Evolutionary conservation across 179 eudicot genomes (phyloP).

Genomic region (Beta macrorhiza): DNA sequence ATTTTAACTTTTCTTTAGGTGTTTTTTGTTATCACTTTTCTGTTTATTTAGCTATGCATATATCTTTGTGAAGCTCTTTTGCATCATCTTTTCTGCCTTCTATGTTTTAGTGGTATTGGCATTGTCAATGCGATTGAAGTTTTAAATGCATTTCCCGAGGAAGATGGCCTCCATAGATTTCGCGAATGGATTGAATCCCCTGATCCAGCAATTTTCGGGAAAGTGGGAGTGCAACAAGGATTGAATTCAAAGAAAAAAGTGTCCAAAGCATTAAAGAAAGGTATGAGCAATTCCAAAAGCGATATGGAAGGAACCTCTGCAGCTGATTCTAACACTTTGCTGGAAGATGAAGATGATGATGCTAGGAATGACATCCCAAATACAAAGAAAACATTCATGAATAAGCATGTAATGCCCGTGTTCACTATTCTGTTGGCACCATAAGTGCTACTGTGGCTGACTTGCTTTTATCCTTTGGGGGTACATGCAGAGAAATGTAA

Average conservation of each 20-base stretch:
- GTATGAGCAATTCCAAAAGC: constrained; percentile 24
- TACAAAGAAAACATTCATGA: constrained; percentile 64
- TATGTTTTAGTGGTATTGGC: constrained; percentile 73
- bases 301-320: constrained; percentile 36
- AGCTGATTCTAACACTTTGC: constrained; percentile 28
- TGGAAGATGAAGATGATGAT: constrained; percentile 24
- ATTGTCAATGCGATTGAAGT: constrained; percentile 99
- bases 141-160: constrained; percentile 91
- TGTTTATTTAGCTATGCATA: background rate
- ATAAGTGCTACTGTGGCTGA: constrained; percentile 4
- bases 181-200: constrained; percentile 98
- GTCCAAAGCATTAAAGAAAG: constrained; percentile 36
- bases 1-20: background rate
- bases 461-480: background rate
- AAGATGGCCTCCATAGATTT: constrained; percentile 74
- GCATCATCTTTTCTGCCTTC: background rate
- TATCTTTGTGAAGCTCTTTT: background rate
- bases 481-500: constrained; percentile 80
- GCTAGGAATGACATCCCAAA: constrained; percentile 33
- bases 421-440: constrained; percentile 6
- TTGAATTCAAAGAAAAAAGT: constrained; percentile 45
- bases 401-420: constrained; percentile 67
- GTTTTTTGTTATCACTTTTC: background rate
- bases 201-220: constrained; percentile 83
- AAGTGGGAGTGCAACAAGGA: constrained; percentile 44